A percentile compares a stretch with the other conserved stretches of the same genome.
phyloP scores from a whole-genome alignment of 768 basidiomycete genomes.

The Naganishia friedmannii region DNA sequence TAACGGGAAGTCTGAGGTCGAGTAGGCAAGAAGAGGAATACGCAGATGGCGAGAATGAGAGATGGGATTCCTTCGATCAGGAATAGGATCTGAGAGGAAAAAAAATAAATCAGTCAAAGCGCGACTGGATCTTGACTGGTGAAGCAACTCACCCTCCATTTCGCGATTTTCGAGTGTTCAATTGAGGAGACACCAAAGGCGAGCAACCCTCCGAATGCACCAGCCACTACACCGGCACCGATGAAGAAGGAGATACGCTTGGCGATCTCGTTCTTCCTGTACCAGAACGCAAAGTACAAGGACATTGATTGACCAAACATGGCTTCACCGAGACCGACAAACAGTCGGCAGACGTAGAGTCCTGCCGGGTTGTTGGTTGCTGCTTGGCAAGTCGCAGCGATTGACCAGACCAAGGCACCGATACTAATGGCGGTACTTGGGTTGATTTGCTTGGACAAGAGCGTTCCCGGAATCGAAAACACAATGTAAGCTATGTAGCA shows the following conservation, averaged over 20 bases:
- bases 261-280: slow-evolving; percentile 51
- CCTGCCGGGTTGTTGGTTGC: slow-evolving; percentile 46
- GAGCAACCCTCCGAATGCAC: slow-evolving; percentile 50
- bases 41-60: slow-evolving; percentile 51
- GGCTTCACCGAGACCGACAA: slow-evolving; percentile 48
- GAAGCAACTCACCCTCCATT: slow-evolving; percentile 34
- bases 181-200: slow-evolving; percentile 47
- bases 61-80: slow-evolving; percentile 54
- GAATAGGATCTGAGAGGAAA: slow-evolving; percentile 49
- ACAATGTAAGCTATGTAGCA: slow-evolving; percentile 45
- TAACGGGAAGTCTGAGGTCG: slow-evolving; percentile 52
- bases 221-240: slow-evolving; percentile 47
- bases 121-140: slow-evolving; percentile 2
- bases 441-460: slow-evolving; percentile 49
- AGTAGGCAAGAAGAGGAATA: slow-evolving; percentile 53
- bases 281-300: slow-evolving; percentile 49
- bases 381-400: slow-evolving; percentile 52
- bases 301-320: slow-evolving; percentile 50
- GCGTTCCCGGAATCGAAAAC: slow-evolving; percentile 52
- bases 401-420: slow-evolving; percentile 53
- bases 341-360: slow-evolving; percentile 51
- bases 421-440: slow-evolving; percentile 51
- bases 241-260: slow-evolving; percentile 55
- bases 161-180: slow-evolving; percentile 36
- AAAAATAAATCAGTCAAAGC: slow-evolving; percentile 26